Percentiles rank a stretch among this genome's conserved stretches.
These are phyloP conservation scores for Fusarium pseudonygamai DNA, from an alignment of 2,329 filamentous ascomycete genomes.

Conservation along the genomic window DNA sequence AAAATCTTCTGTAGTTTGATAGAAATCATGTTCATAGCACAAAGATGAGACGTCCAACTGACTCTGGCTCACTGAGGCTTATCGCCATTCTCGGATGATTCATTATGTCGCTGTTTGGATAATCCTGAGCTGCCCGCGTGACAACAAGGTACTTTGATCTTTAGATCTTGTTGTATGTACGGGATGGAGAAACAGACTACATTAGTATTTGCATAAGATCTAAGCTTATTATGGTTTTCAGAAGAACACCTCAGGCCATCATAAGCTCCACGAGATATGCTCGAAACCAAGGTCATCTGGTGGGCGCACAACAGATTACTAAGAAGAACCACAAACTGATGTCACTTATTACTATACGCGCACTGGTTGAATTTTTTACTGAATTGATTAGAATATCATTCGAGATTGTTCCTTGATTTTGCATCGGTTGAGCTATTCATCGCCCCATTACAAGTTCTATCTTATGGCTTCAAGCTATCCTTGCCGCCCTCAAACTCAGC, in stretches of 20 bases:
- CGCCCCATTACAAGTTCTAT: neutral
- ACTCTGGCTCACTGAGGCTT: neutral
- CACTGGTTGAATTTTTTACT: neutral
- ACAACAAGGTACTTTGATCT: neutral
- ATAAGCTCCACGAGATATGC: neutral
- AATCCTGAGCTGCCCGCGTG: neutral
- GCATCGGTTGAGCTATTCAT: neutral
- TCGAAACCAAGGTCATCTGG: neutral
- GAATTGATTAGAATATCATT: neutral
- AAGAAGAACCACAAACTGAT: neutral
- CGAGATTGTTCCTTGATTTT: neutral
- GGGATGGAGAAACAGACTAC: neutral
- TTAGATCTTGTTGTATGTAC: neutral
- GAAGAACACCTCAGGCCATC: neutral
- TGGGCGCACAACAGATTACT: neutral
- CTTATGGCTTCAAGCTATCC: conserved; percentile 62
- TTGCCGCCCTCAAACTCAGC: conserved; percentile 78
- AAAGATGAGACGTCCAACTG: neutral
- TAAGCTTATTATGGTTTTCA: neutral
- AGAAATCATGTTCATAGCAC: neutral
- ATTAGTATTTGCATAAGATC: neutral
- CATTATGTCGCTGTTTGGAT: neutral
- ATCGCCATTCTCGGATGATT: neutral
- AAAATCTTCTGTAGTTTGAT: neutral
- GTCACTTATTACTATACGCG: neutral